Base-by-base conservation (phyloP, 345 rosid genomes). In the Eucalyptus fibrosa region DNA sequence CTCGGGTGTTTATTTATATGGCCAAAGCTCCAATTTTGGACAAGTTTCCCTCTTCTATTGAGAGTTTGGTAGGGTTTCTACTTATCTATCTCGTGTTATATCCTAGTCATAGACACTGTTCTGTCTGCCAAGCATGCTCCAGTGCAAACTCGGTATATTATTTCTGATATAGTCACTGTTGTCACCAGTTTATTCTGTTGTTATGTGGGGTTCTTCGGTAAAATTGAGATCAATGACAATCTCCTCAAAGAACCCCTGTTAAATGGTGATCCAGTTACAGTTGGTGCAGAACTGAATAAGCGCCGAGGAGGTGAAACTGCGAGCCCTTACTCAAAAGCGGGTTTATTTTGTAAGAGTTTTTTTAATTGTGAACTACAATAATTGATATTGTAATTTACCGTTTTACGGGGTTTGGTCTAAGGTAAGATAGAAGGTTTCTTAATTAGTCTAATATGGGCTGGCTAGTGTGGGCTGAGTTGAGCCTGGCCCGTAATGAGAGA, bases 51-150 rank as follows among this genome's bases (percentile, higher is more conserved):
- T 3, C n/a, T 91, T 87, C 87, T 90, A 30, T 86, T 94, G 92
- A 94, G 96, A 90, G 81, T 92, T 88, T 94, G 95, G 96, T 95
- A 93, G 94, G 93, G 91, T 7, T 91, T 93, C 85, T 94, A 94
- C 88, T 60, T 91, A 3, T 87, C 90, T 62, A 65, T 94, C 88
- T 94, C 95, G 44, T 94, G 92, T 91, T 94, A 92, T 89, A 88
- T 86, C 72, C 90, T 94, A 55, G 92, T 89, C 45, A 65, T 94
- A 89, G 95, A 90, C 89, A 19, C 91, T 87, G 86, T 93, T 88
- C 77, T 88, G 50, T 89, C 86, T 62, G n/a, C 69, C 18, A 88
- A 23, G 88, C 90, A 81, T 47, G 37, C 50, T 26, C 10, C 32
- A 2, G 59, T 42, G n/a, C 67, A 19, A 9, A 67, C 65, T 87